These are phyloP conservation scores for Penicillium simplicissimum DNA, from an alignment of 495 filamentous ascomycete species.

Conservation along the genomic window DNA sequence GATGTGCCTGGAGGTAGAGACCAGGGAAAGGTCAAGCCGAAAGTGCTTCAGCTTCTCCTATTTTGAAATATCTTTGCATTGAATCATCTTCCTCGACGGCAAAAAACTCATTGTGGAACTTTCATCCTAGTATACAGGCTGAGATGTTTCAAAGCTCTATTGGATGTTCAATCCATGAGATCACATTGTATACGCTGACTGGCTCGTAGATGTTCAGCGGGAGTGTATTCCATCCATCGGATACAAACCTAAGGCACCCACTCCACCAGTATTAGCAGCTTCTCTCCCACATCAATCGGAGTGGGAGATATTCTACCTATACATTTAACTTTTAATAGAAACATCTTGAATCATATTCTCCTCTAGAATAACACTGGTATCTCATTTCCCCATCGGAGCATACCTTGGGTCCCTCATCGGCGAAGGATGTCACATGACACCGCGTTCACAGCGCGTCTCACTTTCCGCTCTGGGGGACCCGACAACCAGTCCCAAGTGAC, in stretches of 20 bases:
- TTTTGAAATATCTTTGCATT: too few species aligned
- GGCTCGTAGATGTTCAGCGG: neutral
- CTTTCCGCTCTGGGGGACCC: constrained; percentile 9
- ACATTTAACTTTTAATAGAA: neutral
- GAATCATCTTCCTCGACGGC: too few species aligned
- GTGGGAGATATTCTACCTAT: neutral
- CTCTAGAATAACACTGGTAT: neutral
- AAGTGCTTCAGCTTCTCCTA: too few species aligned
- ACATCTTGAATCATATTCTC: neutral
- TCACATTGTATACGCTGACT: neutral
- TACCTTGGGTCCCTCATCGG: neutral
- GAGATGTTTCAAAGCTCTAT: too few species aligned
- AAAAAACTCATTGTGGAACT: too few species aligned
- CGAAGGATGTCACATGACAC: constrained; percentile 30
- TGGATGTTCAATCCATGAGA: too few species aligned
- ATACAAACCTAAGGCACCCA: neutral
- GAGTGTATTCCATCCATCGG: neutral
- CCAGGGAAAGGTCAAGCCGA: too few species aligned
- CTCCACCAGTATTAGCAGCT: neutral
- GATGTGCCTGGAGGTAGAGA: too few species aligned
- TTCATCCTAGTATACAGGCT: too few species aligned
- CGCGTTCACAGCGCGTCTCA: constrained; percentile 30
- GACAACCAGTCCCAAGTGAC: neutral
- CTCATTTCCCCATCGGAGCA: neutral
- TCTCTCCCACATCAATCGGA: neutral